phyloP scores from a whole-genome alignment of 2,329 filamentous ascomycete species.

The Colletotrichum echinochloae region DNA sequence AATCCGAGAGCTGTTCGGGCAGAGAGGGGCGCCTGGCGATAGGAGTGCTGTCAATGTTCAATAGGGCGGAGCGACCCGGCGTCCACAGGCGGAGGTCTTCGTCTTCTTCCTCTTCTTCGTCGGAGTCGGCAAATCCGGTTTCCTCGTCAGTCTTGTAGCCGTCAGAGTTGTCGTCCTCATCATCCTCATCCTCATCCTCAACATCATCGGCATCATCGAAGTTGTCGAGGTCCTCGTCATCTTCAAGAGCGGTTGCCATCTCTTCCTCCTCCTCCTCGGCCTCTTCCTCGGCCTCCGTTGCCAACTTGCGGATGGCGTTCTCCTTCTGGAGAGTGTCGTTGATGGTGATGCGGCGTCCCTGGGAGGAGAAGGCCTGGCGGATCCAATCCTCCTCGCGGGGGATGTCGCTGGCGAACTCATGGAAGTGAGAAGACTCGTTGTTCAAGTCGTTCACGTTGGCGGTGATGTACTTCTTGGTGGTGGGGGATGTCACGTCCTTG shows the following conservation, averaged over 20 bases:
- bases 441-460: conserved; percentile 63
- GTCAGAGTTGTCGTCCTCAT: conserved; percentile 67
- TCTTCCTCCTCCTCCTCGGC: conserved; percentile 80
- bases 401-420: conserved; percentile 90
- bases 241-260: conserved; percentile 56
- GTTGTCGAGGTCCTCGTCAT: conserved; percentile 61
- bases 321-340: conserved; percentile 92
- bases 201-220: conserved; percentile 64
- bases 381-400: conserved; percentile 94
- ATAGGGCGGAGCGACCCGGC: conserved; percentile 56
- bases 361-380: conserved; percentile 71
- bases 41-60: conserved; percentile 52
- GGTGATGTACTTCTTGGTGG: conserved; percentile 62
- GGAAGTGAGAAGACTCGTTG: conserved; percentile 75
- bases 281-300: conserved; percentile 92
- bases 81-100: conserved; percentile 76
- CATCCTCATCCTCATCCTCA: conserved; percentile 62
- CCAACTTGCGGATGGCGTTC: conserved; percentile 85
- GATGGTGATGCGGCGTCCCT: conserved; percentile 82
- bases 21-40: conserved; percentile 55
- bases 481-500: conserved; percentile 52
- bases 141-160: conserved; percentile 83
- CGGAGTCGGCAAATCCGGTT: conserved; percentile 75
- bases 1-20: conserved; percentile 67
- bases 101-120: conserved; percentile 72